Evolutionary conservation across 805 yeast species (phyloP).

Genomic region (Ogataea naganishii): DNA sequence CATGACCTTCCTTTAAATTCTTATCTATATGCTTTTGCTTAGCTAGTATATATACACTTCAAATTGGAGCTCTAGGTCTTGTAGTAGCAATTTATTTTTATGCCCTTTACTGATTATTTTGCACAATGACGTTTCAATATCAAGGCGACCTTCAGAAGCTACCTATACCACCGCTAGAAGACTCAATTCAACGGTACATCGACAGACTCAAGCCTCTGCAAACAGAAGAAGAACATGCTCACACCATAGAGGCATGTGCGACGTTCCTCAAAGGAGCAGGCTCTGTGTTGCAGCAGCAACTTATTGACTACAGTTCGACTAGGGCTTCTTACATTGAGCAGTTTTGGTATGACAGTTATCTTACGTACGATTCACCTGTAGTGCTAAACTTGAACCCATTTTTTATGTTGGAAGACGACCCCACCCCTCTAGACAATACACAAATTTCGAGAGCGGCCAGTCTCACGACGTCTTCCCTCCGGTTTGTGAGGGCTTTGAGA

Average conservation of each 20-base stretch:
- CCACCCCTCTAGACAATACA: slow-evolving; percentile 54
- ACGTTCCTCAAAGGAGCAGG: slow-evolving; percentile 47
- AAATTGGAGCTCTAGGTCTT: too few species aligned
- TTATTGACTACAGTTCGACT: slow-evolving; percentile 51
- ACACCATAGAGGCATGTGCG: slow-evolving; percentile 50
- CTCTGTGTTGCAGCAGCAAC: slow-evolving; percentile 51
- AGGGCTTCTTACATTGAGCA: slow-evolving; percentile 83
- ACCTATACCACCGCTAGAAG: slow-evolving; percentile 72
- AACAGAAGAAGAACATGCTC: slow-evolving; percentile 58
- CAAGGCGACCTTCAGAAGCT: slow-evolving; percentile 55
- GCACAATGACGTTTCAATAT: slow-evolving; percentile 39
- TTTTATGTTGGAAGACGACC: slow-evolving; percentile 85
- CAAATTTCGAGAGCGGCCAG: slow-evolving; percentile 80
- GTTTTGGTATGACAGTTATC: slow-evolving; percentile 88
- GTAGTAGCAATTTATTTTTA: too few species aligned
- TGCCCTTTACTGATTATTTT: too few species aligned
- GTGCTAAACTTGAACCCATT: slow-evolving; percentile 90
- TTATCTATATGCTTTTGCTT: too few species aligned
- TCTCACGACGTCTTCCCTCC: slow-evolving; percentile 64
- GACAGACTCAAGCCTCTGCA: slow-evolving; percentile 72
- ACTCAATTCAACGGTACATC: slow-evolving; percentile 60
- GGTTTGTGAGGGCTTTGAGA: slow-evolving; percentile 74
- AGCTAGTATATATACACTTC: too few species aligned
- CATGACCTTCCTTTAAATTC: too few species aligned
- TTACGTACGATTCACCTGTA: slow-evolving; percentile 81